These are phyloP conservation scores for Xylona heveae DNA, from an alignment of 495 filamentous ascomycete species.

Conservation along the genomic window DNA sequence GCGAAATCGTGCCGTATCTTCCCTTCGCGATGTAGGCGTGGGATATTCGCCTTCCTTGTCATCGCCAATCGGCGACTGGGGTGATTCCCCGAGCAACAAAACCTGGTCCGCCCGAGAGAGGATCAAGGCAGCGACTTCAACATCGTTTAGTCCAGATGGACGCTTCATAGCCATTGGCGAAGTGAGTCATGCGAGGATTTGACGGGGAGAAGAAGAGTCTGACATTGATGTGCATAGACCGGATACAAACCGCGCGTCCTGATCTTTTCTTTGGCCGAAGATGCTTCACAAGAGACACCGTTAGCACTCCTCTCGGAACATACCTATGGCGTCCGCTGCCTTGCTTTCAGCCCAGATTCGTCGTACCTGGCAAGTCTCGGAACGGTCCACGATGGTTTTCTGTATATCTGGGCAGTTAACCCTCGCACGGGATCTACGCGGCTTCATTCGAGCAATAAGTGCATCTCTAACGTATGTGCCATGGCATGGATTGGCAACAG, in stretches of 20 bases:
- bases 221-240: constrained; percentile 24
- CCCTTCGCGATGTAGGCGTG: constrained; percentile 32
- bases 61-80: constrained; percentile 23
- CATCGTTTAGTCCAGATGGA: constrained; percentile 78
- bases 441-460: constrained; percentile 84
- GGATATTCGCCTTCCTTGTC: constrained; percentile 10
- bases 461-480: constrained; percentile 58
- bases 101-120: constrained; percentile 72
- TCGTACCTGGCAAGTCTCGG: constrained; percentile 78
- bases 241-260: constrained; percentile 84
- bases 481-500: constrained; percentile 74
- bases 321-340: constrained; percentile 65
- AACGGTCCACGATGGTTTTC: constrained; percentile 74
- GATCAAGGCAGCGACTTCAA: constrained; percentile 89
- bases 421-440: constrained; percentile 62
- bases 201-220: neutral
- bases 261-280: constrained; percentile 60
- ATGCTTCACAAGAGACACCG: constrained; percentile 57
- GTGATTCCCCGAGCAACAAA: constrained; percentile 42
- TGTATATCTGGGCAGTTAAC: constrained; percentile 80
- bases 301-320: constrained; percentile 78
- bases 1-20: constrained; percentile 31
- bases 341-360: constrained; percentile 78
- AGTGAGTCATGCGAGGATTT: constrained; percentile 19
- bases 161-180: constrained; percentile 82